Conservation (phyloP, 139 green algal species). For the Axilococcus clingmanii region DNA sequence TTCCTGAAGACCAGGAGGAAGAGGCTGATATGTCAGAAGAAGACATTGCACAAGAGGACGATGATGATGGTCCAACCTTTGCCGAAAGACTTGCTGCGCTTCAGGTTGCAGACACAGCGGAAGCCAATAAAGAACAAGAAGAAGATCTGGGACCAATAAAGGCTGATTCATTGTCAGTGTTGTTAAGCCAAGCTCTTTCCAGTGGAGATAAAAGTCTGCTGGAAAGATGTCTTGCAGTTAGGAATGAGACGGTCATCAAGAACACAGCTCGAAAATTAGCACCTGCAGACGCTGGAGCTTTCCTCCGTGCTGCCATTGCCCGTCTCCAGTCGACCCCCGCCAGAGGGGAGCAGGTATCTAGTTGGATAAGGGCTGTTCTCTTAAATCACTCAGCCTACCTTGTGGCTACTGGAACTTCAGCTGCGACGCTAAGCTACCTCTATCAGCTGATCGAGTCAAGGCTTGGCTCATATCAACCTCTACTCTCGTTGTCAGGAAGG, state of each 20-base stretch:
- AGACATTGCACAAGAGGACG: conserved; percentile 1
- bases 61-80: conserved; percentile 11
- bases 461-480: conserved; percentile 29
- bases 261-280: conserved; percentile 52
- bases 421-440: conserved; percentile 12
- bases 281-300: conserved; percentile 22
- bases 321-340: conserved; percentile 42
- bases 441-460: conserved; percentile 39
- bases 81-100: conserved; percentile 13
- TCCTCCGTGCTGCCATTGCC: conserved; percentile 30
- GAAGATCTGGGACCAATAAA: conserved; percentile 7
- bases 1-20: not conserved
- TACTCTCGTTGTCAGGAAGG: conserved; percentile 36
- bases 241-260: conserved; percentile 47
- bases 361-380: conserved; percentile 56
- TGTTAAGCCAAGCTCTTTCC: conserved; percentile 52
- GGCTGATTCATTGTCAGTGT: conserved; percentile 49
- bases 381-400: conserved; percentile 63
- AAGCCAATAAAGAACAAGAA: not conserved
- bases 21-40: not conserved
- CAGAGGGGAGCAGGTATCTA: conserved; percentile 43
- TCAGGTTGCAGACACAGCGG: not conserved
- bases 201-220: conserved; percentile 38
- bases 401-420: conserved; percentile 21
- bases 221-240: conserved; percentile 46